Conservation (phyloP, 2,329 filamentous ascomycete genomes). For the Rugonectria rugulosa region DNA sequence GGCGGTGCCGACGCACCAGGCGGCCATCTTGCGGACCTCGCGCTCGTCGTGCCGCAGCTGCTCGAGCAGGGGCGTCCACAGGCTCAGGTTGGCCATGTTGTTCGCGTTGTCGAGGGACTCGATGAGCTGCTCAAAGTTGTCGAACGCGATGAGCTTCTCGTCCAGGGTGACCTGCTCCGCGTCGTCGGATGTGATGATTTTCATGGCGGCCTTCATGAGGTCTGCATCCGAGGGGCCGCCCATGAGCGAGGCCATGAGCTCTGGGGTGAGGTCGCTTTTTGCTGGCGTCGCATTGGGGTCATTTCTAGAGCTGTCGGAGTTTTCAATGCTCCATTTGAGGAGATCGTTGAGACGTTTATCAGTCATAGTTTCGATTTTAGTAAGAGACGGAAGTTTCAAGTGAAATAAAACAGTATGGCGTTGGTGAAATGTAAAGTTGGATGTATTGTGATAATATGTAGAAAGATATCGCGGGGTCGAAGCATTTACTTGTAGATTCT, state of each 20-base stretch:
- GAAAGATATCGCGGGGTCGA: slow-evolving; percentile 12
- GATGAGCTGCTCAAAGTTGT: slow-evolving; percentile 94
- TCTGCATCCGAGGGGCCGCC: slow-evolving; percentile 90
- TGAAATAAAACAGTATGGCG: slow-evolving; percentile 13
- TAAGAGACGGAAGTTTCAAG: no score
- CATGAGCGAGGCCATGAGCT: slow-evolving; percentile 77
- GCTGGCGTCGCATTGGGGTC: slow-evolving; percentile 43
- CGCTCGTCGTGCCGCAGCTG: slow-evolving; percentile 72
- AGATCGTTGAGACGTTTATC: slow-evolving; percentile 74
- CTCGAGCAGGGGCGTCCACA: slow-evolving; percentile 83
- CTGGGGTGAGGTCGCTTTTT: slow-evolving; percentile 65
- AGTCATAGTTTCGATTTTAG: slow-evolving; percentile 46
- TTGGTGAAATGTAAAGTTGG: background rate
- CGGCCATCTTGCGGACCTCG: slow-evolving; percentile 82
- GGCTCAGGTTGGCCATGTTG: slow-evolving; percentile 78
- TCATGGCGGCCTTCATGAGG: slow-evolving; percentile 87
- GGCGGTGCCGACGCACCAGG: slow-evolving; percentile 93
- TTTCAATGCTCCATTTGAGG: slow-evolving; percentile 77
- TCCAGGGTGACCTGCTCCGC: slow-evolving; percentile 70
- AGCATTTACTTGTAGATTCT: slow-evolving; percentile 5
- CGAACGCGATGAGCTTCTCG: slow-evolving; percentile 83
- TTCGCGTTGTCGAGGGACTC: slow-evolving; percentile 97
- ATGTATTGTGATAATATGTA: background rate
- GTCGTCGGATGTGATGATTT: slow-evolving; percentile 69
- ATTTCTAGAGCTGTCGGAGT: slow-evolving; percentile 47